Conservation (phyloP, 495 filamentous ascomycete genomes). For the Lentithecium fluviatile region DNA sequence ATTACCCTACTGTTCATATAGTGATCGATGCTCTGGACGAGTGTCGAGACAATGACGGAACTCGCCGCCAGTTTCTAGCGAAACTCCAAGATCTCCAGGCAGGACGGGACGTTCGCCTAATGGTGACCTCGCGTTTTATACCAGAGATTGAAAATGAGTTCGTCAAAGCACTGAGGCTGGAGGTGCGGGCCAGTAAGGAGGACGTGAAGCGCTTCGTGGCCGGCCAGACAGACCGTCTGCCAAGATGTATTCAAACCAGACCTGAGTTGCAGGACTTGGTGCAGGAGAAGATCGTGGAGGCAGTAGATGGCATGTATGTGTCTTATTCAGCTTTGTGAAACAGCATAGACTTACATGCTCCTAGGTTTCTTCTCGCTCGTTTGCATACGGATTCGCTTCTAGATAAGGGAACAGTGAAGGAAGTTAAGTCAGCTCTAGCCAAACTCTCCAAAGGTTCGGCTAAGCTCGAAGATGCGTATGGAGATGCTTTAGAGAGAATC, state of each 20-base stretch:
- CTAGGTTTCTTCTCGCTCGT: too few relatives aligned
- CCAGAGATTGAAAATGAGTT: slow-evolving; percentile 16
- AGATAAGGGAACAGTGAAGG: slow-evolving; percentile 39
- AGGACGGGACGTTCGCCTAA: slow-evolving; percentile 25
- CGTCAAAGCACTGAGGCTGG: slow-evolving; percentile 6
- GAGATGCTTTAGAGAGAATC: slow-evolving; percentile 48
- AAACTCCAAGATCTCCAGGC: slow-evolving; percentile 40
- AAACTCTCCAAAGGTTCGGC: slow-evolving; percentile 35
- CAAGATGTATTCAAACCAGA: slow-evolving; percentile 13
- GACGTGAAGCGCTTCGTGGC: slow-evolving; percentile 22
- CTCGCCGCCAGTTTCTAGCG: slow-evolving; percentile 36
- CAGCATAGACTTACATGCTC: slow-evolving; percentile 53
- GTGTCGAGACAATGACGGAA: slow-evolving; percentile 38
- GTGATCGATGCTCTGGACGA: slow-evolving; percentile 54
- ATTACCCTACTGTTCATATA: slow-evolving; percentile 42
- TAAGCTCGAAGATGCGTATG: slow-evolving; percentile 45
- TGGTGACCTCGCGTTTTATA: slow-evolving; percentile 22
- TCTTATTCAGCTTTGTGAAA: not conserved
- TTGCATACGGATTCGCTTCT: slow-evolving; percentile 50
- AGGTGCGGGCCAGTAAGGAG: slow-evolving; percentile 21
- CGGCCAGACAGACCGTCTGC: slow-evolving; percentile 10
- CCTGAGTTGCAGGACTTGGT: not conserved
- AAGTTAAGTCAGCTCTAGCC: slow-evolving; percentile 41
- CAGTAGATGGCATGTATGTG: slow-evolving; percentile 25
- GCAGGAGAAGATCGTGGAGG: slow-evolving; percentile 6